Evolutionary conservation across 2,329 filamentous ascomycete genomes (phyloP), one percentile per base, ranked within the genome.

Genomic region (Ascomycota sp.): DNA sequence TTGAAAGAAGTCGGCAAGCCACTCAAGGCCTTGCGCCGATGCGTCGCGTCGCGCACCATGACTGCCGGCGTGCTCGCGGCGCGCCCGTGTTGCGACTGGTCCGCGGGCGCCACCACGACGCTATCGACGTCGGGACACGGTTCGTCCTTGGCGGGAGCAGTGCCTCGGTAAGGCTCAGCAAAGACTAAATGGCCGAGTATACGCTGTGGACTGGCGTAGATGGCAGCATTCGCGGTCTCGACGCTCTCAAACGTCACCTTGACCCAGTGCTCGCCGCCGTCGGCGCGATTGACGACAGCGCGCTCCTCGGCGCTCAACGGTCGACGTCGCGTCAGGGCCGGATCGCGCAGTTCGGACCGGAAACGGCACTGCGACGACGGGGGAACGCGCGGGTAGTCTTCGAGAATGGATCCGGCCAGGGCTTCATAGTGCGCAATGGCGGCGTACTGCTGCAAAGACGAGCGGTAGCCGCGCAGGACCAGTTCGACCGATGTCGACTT

Each of bases 301-400:
- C 83, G 70, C 42, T 91, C 80, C 23, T 76, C 74, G 12, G 66
- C 55, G 2, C 75, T 77, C 30, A 93, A 56, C 8, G 67, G 65
- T 25, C 61, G 57, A 30, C 68, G 64, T 33, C 72, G 69, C 28
- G 75, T 72, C 7, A 76, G 67, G 8, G 77, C 72, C 30, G 77
- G 69, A 41, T 82, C 75, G 37, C 76, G 67, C 36, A 80, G 67
- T 39, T 85, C 70, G 2, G 74, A 67, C 45, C 79, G 77, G 57
- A 77, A 86, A 33, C 76, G 65, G 33, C 65, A 62, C 44, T 69
- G 67, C 36, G 73, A 65, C 32, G 70, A 62, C 3, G 80, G 78
- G n/a, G 86, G 76, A 38, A 79, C 74, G 36, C 86, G 74, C 7
- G 83, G 72, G 52, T 95, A 95, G 53, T 94, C 85, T 55, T 95